Percentiles rank a stretch among this genome's conserved stretches.
These are phyloP conservation scores for Rauvolfia tetraphylla DNA, from an alignment of 257 asterid species.

Conservation along the genomic window DNA sequence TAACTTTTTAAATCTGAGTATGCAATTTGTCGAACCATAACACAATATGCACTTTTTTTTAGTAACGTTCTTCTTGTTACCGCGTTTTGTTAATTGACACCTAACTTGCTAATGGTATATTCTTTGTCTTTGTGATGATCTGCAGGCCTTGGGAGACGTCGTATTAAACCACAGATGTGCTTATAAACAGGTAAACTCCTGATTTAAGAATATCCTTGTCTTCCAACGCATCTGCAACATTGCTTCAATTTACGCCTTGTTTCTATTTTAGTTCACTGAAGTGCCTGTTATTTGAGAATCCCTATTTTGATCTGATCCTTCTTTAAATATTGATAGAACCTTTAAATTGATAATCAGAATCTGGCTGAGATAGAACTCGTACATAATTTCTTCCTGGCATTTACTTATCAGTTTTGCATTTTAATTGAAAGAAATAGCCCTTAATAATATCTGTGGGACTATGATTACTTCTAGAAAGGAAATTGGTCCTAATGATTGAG, in stretches of 20 bases:
- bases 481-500: background rate
- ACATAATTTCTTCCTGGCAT: background rate
- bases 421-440: slow-evolving; percentile 1
- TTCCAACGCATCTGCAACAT: background rate
- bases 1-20: background rate
- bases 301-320: background rate
- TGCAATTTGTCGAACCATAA: too few species aligned
- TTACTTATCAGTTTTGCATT: background rate
- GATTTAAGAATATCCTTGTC: slow-evolving; percentile 1
- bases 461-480: background rate
- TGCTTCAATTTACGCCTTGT: background rate
- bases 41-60: background rate
- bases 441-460: background rate
- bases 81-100: background rate
- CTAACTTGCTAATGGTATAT: background rate
- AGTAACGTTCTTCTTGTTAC: background rate
- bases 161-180: slow-evolving; percentile 50
- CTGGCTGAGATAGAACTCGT: background rate
- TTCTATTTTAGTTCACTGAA: background rate
- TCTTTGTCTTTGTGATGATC: slow-evolving; percentile 1
- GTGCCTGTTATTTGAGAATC: background rate
- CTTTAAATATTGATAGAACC: background rate
- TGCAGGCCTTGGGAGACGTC: slow-evolving; percentile 42
- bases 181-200: slow-evolving; percentile 36
- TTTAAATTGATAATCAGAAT: background rate